Evolutionary conservation across 306 rosid species (phyloP).

Genomic region (Quercus variabilis): DNA sequence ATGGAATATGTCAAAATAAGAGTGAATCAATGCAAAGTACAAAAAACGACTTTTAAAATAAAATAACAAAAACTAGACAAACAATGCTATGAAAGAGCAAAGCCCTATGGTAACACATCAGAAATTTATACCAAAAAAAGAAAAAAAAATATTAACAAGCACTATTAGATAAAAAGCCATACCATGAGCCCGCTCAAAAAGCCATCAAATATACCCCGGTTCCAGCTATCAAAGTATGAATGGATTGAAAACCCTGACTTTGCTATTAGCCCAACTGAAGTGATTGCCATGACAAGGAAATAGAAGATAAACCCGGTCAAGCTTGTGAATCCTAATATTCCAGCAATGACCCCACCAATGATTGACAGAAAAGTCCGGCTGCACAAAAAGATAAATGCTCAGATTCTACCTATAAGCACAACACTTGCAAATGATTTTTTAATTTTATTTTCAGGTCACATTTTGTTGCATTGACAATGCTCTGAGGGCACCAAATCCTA

Average conservation of each 20-base stretch:
- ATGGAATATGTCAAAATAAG: neutral
- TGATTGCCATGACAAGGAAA: constrained; percentile 73
- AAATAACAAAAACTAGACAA: neutral
- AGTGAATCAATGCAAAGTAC: neutral
- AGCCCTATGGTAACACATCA: neutral
- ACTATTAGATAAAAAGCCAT: constrained; percentile 7
- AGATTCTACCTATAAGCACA: neutral
- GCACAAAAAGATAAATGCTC: constrained; percentile 27
- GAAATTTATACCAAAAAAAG: neutral
- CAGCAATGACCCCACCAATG: constrained; percentile 93
- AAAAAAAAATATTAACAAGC: neutral
- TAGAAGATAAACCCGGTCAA: constrained; percentile 74
- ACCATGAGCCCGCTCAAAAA: constrained; percentile 77
- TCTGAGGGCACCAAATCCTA: no score
- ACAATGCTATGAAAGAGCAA: neutral
- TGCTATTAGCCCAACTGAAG: constrained; percentile 63
- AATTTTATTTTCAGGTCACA: neutral
- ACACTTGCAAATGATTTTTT: neutral
- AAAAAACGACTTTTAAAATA: neutral
- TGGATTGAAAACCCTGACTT: constrained; percentile 64
- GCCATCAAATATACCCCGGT: constrained; percentile 66
- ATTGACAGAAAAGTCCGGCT: constrained; percentile 97
- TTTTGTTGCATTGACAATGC: neutral
- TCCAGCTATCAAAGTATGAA: constrained; percentile 70
- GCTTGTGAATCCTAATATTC: constrained; percentile 85